Conservation (phyloP, 2,329 filamentous ascomycete genomes). For the Boeremia exigua region DNA sequence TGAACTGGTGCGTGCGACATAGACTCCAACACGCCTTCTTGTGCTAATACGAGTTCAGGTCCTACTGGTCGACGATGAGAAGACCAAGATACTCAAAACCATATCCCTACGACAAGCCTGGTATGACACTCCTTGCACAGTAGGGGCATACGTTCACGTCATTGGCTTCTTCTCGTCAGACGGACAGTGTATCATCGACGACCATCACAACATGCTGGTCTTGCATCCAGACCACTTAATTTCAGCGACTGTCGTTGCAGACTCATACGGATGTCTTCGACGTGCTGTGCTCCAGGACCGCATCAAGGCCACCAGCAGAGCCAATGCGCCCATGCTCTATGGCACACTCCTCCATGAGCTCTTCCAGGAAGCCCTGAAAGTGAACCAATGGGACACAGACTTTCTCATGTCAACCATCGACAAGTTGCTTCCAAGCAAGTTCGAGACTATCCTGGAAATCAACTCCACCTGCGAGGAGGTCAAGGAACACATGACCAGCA, state of each 20-base stretch:
- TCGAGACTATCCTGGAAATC: slow-evolving; percentile 90
- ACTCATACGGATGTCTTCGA: slow-evolving; percentile 90
- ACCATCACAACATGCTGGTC: slow-evolving; percentile 82
- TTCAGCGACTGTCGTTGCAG: slow-evolving; percentile 93
- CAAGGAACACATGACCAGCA: slow-evolving; percentile 79
- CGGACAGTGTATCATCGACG: slow-evolving; percentile 82
- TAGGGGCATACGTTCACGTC: slow-evolving; percentile 82
- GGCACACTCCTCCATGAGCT: slow-evolving; percentile 94
- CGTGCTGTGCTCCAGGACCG: slow-evolving; percentile 93
- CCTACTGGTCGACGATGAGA: slow-evolving; percentile 81
- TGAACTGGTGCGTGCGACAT: slow-evolving; percentile 69
- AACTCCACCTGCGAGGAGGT: slow-evolving; percentile 76
- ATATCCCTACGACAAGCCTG: slow-evolving; percentile 85
- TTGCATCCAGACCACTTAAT: slow-evolving; percentile 95
- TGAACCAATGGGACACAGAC: slow-evolving; percentile 76
- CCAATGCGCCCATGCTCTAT: slow-evolving; percentile 83
- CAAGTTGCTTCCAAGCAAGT: slow-evolving; percentile 72
- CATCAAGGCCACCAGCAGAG: slow-evolving; percentile 85
- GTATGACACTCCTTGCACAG: slow-evolving; percentile 78
- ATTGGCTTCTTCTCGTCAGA: slow-evolving; percentile 75
- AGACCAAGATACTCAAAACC: slow-evolving; percentile 67
- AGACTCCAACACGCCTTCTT: neutral
- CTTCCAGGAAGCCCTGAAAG: slow-evolving; percentile 87
- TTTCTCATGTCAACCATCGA: slow-evolving; percentile 74
- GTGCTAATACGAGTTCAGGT: slow-evolving; percentile 62